These are phyloP conservation scores for Cylindrotheca fusiformis DNA, from an alignment of 108 stramenopile species.

Conservation along the genomic window DNA sequence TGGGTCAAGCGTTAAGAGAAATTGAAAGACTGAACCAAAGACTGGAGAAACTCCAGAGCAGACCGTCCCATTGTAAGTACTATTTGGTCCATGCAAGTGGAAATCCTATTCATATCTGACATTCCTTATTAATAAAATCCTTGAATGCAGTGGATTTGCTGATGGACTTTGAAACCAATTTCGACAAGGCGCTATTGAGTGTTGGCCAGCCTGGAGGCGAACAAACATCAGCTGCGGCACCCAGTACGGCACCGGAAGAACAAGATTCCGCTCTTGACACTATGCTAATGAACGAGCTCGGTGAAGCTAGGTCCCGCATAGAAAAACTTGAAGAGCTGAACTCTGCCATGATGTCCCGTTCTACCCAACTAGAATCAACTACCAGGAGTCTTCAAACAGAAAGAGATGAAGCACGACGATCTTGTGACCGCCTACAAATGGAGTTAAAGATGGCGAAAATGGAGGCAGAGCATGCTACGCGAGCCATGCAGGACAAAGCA, in stretches of 20 bases:
- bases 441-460: constrained; percentile 82
- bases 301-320: constrained; percentile 61
- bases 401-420: constrained; percentile 40
- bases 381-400: constrained; percentile 34
- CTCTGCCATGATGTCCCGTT: constrained; percentile 49
- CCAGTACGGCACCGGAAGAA: neutral
- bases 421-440: constrained; percentile 57
- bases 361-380: constrained; percentile 52
- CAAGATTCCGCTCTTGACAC: constrained; percentile 33
- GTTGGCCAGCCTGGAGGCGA: constrained; percentile 70
- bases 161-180: constrained; percentile 89
- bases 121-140: neutral
- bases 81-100: constrained; percentile 1
- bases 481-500: constrained; percentile 64
- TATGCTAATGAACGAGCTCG: constrained; percentile 68
- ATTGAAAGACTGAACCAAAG: constrained; percentile 62
- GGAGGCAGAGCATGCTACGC: constrained; percentile 77
- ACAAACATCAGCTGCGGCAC: constrained; percentile 34
- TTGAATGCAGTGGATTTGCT: constrained; percentile 56
- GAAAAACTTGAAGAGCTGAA: constrained; percentile 75
- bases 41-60: constrained; percentile 69
- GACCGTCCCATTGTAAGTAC: constrained; percentile 68
- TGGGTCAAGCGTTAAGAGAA: constrained; percentile 47
- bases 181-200: constrained; percentile 74
- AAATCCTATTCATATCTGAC: neutral